Evolutionary conservation across 345 rosid genomes (phyloP).

Genomic region (Erysimum cheiranthoides): DNA sequence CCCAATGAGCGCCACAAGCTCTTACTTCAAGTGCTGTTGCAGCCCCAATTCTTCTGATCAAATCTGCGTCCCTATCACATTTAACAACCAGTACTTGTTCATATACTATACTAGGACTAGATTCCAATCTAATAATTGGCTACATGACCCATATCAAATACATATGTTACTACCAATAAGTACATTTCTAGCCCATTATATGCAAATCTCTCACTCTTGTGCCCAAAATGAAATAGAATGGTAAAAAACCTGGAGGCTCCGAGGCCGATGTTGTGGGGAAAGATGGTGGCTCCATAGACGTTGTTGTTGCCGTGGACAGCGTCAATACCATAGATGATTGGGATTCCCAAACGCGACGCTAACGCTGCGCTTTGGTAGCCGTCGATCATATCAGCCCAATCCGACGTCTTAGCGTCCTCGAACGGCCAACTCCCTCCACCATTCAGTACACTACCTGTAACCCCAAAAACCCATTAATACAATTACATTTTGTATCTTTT

Average conservation of each 20-base stretch:
- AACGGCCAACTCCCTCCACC: slow-evolving; percentile 76
- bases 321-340: slow-evolving; percentile 82
- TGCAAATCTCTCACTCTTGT: not conserved
- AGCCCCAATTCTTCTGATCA: slow-evolving; percentile 67
- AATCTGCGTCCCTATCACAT: slow-evolving; percentile 61
- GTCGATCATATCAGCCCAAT: slow-evolving; percentile 92
- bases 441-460: slow-evolving; percentile 80
- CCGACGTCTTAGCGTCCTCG: slow-evolving; percentile 61
- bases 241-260: slow-evolving; percentile 80
- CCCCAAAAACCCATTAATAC: not conserved
- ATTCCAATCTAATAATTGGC: not conserved
- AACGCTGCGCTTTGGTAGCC: slow-evolving; percentile 68
- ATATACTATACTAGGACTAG: not conserved
- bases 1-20: slow-evolving; percentile 8
- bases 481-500: not conserved
- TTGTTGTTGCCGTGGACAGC: slow-evolving; percentile 92
- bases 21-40: slow-evolving; percentile 65
- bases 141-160: not conserved
- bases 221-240: slow-evolving; percentile 1
- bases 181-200: not conserved
- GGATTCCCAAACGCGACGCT: slow-evolving; percentile 75
- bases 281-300: slow-evolving; percentile 84
- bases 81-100: slow-evolving; percentile 2
- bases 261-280: slow-evolving; percentile 85
- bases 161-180: not conserved